Percentiles rank a stretch among this genome's conserved stretches.
Evolutionary conservation across 768 basidiomycete species (phyloP).

Genomic region (Suillus subalutaceus): DNA sequence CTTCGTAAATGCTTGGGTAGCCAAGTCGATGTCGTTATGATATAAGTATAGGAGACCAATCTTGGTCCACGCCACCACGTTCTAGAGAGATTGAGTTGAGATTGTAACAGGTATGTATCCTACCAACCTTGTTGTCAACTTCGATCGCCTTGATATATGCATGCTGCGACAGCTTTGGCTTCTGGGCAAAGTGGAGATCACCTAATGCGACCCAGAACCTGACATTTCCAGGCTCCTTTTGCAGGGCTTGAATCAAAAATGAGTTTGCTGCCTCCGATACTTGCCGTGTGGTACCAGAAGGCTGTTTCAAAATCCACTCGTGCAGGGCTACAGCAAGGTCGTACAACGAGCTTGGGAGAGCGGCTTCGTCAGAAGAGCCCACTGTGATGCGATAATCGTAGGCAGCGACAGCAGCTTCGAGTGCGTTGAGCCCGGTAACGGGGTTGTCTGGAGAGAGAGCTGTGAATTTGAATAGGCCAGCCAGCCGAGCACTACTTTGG

Average conservation of each 20-base stretch:
- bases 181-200: slow-evolving; percentile 63
- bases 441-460: slow-evolving; percentile 23
- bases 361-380: slow-evolving; percentile 50
- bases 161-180: slow-evolving; percentile 83
- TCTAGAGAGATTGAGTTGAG: slow-evolving; percentile 43
- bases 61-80: slow-evolving; percentile 79
- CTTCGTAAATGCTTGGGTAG: slow-evolving; percentile 82
- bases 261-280: slow-evolving; percentile 47
- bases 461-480: slow-evolving; percentile 41
- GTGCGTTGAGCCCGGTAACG: slow-evolving; percentile 38
- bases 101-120: not conserved
- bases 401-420: slow-evolving; percentile 57
- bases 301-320: slow-evolving; percentile 43
- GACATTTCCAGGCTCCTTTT: slow-evolving; percentile 70
- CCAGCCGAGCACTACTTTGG: slow-evolving; percentile 45
- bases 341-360: slow-evolving; percentile 65
- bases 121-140: slow-evolving; percentile 74
- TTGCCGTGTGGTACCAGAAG: slow-evolving; percentile 19
- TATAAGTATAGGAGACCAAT: slow-evolving; percentile 86
- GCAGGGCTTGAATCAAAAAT: slow-evolving; percentile 72
- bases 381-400: slow-evolving; percentile 67
- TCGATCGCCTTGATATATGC: slow-evolving; percentile 90
- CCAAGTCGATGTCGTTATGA: slow-evolving; percentile 77
- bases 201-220: slow-evolving; percentile 85
- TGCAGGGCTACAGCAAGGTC: slow-evolving; percentile 73